A percentile compares a stretch with the other conserved stretches of the same genome.
These are phyloP conservation scores for Delonix regia DNA, from an alignment of 306 rosid genomes.

Conservation along the genomic window DNA sequence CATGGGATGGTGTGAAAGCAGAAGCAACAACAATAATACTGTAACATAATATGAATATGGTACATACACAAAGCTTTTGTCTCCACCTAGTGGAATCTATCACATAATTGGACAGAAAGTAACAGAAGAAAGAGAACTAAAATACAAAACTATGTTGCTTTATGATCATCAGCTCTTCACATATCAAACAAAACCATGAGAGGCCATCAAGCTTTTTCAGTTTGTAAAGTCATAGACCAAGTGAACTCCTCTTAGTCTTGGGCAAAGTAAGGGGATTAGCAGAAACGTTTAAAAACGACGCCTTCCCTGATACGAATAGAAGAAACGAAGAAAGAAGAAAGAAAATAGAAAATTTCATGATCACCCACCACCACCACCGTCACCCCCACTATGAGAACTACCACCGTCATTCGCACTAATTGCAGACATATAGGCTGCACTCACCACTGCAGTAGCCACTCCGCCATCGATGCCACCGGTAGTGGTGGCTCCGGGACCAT, in stretches of 20 bases:
- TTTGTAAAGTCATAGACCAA: neutral
- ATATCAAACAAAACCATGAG: neutral
- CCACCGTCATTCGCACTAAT: slow-evolving; percentile 36
- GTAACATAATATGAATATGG: neutral
- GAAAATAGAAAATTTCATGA: neutral
- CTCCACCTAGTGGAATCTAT: neutral
- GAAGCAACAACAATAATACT: neutral
- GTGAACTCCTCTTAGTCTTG: neutral
- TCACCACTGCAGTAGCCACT: slow-evolving; percentile 36
- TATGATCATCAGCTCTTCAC: neutral
- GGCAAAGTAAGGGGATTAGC: neutral
- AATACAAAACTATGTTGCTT: neutral
- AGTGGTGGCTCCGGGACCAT: slow-evolving; percentile 26
- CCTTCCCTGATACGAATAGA: neutral
- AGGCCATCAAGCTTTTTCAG: neutral
- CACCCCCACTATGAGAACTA: slow-evolving; percentile 43
- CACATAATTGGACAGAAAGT: neutral
- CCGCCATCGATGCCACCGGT: slow-evolving; percentile 33
- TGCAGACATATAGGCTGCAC: slow-evolving; percentile 35
- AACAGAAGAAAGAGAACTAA: neutral
- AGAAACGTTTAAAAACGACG: neutral
- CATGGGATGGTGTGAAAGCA: neutral
- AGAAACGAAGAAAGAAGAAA: neutral
- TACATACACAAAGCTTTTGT: neutral
- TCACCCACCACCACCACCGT: slow-evolving; percentile 26